Conservation (phyloP, 495 filamentous ascomycete genomes). For the Aspergillus hancockii region DNA sequence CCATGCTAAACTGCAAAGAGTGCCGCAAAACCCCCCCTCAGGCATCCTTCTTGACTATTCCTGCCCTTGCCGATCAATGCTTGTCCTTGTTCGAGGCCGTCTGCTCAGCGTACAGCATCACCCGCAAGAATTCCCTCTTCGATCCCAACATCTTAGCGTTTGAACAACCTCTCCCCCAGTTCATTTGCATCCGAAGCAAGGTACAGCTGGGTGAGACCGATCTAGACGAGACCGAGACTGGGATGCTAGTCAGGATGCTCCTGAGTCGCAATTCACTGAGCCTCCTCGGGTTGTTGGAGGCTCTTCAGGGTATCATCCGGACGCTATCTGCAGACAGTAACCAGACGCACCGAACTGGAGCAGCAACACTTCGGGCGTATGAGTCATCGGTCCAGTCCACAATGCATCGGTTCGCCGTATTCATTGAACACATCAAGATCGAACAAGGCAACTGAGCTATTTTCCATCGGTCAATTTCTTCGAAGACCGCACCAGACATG, state of each 20-base stretch:
- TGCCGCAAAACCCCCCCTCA: conserved; percentile 25
- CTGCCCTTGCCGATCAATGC: conserved; percentile 28
- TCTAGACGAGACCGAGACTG: conserved; percentile 31
- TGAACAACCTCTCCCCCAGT: conserved; percentile 25
- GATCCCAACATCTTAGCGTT: conserved; percentile 25
- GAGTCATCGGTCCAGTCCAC: conserved; percentile 27
- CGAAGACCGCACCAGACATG: background rate
- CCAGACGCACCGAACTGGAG: conserved; percentile 17
- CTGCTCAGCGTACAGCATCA: conserved; percentile 32
- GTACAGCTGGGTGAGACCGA: conserved; percentile 32
- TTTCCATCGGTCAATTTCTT: background rate
- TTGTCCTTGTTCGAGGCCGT: conserved; percentile 34
- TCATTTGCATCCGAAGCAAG: conserved; percentile 36
- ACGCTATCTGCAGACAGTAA: conserved; percentile 18
- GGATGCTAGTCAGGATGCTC: conserved; percentile 29
- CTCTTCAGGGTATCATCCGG: conserved; percentile 17
- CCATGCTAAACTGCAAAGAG: conserved; percentile 27
- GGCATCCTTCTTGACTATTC: conserved; percentile 25
- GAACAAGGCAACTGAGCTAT: conserved; percentile 13
- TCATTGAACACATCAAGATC: conserved; percentile 30
- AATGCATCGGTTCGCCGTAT: conserved; percentile 26
- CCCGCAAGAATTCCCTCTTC: conserved; percentile 27
- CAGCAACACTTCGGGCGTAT: conserved; percentile 20
- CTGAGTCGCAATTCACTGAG: conserved; percentile 27
- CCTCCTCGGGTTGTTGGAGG: conserved; percentile 30